Evolutionary conservation across 805 yeast species (phyloP), one percentile per base, ranked within the genome.

Genomic region (Ogataea parapolymorpha): DNA sequence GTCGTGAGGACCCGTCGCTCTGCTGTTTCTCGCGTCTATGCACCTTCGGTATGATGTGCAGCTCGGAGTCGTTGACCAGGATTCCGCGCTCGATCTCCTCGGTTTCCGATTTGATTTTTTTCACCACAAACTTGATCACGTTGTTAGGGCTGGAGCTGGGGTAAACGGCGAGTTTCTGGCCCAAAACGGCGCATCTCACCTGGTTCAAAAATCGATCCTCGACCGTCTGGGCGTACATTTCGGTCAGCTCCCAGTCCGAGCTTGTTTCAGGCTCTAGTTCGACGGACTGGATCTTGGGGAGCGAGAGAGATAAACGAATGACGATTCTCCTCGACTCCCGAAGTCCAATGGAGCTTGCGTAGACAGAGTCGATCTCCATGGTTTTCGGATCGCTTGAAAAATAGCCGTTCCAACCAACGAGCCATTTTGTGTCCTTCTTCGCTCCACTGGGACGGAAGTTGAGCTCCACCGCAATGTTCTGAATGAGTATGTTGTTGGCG

Each of bases 161-260:
- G 54, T 79, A 87, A 3, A 90, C 82, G 5, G 84, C 74, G 36
- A 90, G 63, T 2, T 67, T 62, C 48, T 82, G 89, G 33, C 71
- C 67, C 14, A 72, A 36, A 0, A 79, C 67, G 1, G 89, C 84
- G 36, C 90, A 83, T 44, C 97, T 69, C 1, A 95, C 80, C 58
- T 91, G 97, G 41, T 81, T 77, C 26, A 91, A 65, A 51, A 90
- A 71, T 48, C 77, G 76, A 33, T 79, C 77, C 56, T 91, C 97
- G 18, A 91, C 72, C 30, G 72, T 75, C 22, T 74, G 79, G 2
- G 95, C 91, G 60, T 91, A 85, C 2, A 84, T 62, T 56, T 90
- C 96, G 2, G 89, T 85, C 20, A 86, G 66, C 50, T 90, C 97
- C 97, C 97, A 91, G 57, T 91, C 99, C 5, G 82, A 72, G 2